A percentile compares a stretch with the other conserved stretches of the same genome.
Evolutionary conservation across 2,329 filamentous ascomycete species (phyloP).

Genomic region (Mycosphaerella arachidis): DNA sequence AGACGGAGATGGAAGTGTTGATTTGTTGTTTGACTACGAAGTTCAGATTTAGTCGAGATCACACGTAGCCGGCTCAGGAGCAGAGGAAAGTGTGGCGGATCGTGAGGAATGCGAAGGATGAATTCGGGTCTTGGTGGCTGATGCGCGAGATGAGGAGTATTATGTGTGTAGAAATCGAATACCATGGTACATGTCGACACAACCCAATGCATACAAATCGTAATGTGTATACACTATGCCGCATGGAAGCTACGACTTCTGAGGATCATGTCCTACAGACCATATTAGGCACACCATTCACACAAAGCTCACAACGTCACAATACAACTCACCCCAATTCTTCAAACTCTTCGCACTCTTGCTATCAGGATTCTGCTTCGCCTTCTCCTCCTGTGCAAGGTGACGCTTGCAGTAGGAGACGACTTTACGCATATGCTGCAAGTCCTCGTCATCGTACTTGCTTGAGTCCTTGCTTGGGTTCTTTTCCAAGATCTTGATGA

Average conservation of each 20-base stretch:
- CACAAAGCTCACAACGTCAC: not conserved
- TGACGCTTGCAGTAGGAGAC: constrained; percentile 64
- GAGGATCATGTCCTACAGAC: not conserved
- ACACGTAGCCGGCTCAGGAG: not conserved
- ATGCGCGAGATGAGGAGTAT: too few species aligned
- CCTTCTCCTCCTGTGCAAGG: constrained; percentile 59
- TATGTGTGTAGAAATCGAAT: too few species aligned
- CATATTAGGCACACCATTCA: not conserved
- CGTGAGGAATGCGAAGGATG: not conserved
- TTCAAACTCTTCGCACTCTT: constrained; percentile 57
- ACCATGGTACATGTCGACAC: too few species aligned
- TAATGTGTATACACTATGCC: not conserved
- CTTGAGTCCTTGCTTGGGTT: constrained; percentile 56
- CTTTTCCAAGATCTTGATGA: constrained; percentile 58
- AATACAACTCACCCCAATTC: constrained; percentile 47
- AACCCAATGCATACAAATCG: too few species aligned
- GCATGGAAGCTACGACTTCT: not conserved
- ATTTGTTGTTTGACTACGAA: not conserved
- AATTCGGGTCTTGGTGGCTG: not conserved
- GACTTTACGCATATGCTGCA: constrained; percentile 49
- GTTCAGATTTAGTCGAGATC: not conserved
- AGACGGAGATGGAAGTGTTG: not conserved
- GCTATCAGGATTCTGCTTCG: constrained; percentile 53
- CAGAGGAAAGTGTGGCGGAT: not conserved
- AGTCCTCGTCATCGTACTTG: constrained; percentile 54